Base-by-base conservation (phyloP, 1,284 basidiomycete species). In the Trametes pubescens region DNA sequence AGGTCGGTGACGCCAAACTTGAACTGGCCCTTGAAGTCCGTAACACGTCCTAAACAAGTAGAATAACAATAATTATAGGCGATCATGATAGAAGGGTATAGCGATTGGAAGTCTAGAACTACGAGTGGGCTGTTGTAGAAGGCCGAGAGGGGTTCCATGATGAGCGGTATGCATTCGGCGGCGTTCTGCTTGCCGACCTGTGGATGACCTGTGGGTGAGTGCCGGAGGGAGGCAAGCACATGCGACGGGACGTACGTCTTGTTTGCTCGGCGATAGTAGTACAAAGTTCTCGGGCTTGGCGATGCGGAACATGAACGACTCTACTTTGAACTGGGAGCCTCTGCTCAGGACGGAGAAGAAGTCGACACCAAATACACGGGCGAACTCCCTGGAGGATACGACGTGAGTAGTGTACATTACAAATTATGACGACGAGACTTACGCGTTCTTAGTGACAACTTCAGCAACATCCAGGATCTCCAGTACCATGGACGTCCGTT, bases 11-110 rank as follows among this genome's bases (percentile, higher is more conserved):
- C 88, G 0, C 97, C 97, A 65, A 99, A 87, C 77, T 98, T 98
- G 77, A 92, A 91, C 18, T 86, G 86, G 6, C 92, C 95, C 73
- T 95, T 91, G 78, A 97, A 98, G 38, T 90, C 84, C 21, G 84
- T 83, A 29, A 95, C 84, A 7, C 96, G 87, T 3, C 97, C 97
- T n/a, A 99, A 82, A 76, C 96, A 99, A 4, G 97, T 99, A 43
- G 96, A 96, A 76, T 94, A 98, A 74, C 95, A 98, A 75, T 96
- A 95, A 76, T 99, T 99, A 80, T 99, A 97, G 7, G 96, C 96
- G 70, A 99, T 98, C 96, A 99, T 99, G 71, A 99, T 85, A 0
- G 94, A 96, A 0, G 98, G 97, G 74, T 99, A 99, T 34, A 99
- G 84, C 2, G 92, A 95, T 74, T 98, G 95, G 74, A 99, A 99